Conservation (phyloP, 768 basidiomycete genomes). For the Leccinum disarticulatum region DNA sequence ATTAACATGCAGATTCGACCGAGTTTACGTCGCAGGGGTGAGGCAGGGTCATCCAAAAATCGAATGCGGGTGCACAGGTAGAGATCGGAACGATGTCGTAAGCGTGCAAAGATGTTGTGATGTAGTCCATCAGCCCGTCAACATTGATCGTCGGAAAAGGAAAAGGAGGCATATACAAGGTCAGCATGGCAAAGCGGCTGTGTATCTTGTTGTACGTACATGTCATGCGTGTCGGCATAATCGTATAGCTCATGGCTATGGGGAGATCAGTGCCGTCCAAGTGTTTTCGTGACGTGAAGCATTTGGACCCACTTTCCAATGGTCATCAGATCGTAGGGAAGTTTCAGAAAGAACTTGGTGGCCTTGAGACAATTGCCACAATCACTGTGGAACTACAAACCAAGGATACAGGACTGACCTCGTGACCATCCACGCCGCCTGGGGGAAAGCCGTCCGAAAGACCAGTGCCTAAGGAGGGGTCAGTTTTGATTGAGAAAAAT, state of each 20-base stretch:
- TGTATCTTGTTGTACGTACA: constrained; percentile 38
- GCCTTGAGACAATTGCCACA: not conserved
- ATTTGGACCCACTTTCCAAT: constrained; percentile 73
- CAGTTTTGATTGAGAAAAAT: not conserved
- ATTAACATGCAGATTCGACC: not conserved
- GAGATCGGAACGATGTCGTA: not conserved
- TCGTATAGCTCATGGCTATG: constrained; percentile 79
- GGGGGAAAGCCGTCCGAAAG: constrained; percentile 72
- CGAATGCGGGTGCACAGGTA: not conserved
- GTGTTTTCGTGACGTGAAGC: not conserved
- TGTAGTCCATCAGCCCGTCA: not conserved
- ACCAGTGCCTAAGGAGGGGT: constrained; percentile 53
- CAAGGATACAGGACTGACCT: constrained; percentile 40
- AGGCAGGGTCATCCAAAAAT: not conserved
- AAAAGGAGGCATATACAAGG: not conserved
- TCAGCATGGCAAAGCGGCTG: constrained; percentile 4
- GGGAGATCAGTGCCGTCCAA: not conserved
- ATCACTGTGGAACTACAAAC: not conserved
- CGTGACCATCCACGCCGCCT: constrained; percentile 59
- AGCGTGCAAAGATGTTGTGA: not conserved
- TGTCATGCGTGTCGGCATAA: constrained; percentile 65
- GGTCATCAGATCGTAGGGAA: constrained; percentile 80
- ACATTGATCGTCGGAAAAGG: not conserved
- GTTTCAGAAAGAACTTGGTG: constrained; percentile 47
- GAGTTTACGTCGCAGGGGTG: constrained; percentile 26